Evolutionary conservation across 306 rosid species (phyloP), one percentile per base, ranked within the genome.

Genomic region (Trichosanthes cucumerina): DNA sequence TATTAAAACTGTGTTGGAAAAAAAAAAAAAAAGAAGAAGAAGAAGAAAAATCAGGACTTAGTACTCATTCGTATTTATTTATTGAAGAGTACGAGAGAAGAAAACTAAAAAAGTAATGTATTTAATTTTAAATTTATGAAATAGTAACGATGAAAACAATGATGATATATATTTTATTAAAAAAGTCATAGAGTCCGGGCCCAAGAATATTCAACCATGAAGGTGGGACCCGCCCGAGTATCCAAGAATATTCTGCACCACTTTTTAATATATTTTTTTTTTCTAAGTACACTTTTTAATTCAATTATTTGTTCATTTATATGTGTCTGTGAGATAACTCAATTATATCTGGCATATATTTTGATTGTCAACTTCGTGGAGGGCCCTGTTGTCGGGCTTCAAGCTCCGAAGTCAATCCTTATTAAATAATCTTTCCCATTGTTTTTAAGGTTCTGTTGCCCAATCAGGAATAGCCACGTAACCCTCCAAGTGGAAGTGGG

Each of bases 121-220:
- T 54, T 54, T 54, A 12, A 18, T 21, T 56, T 56, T 21, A 4
- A 3, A 47, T 47, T 50, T 49, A 13, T 49, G 19, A 3, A 49
- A 49, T 14, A 3, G n/a, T 14, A 11, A 3, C 57, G 57, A 50
- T 56, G 23, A 9, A 57, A 57, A 4, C 33, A 57, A 57, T 8
- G 4, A 24, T 3, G 13, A 54, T 57, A 57, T 8, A n/a, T 9
- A 36, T 9, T 21, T 66, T 34, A 36, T 66, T 66, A 0, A 19
- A 19, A 36, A 19, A 36, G 52, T 3, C 26, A 36, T 33, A 65
- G 1, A 65, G 73, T 18, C 9, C 1, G 36, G n/a, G 33, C 10
- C 12, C 5, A 23, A 21, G 75, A 69, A 69, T 69, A 69, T 69
- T 69, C 75, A 69, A 66, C 54, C 53, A 69, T 26, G 75, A 41